Percentiles rank a stretch among this genome's conserved stretches.
phyloP scores from a whole-genome alignment of 2,329 filamentous ascomycete genomes.

The Fusarium sp. region DNA sequence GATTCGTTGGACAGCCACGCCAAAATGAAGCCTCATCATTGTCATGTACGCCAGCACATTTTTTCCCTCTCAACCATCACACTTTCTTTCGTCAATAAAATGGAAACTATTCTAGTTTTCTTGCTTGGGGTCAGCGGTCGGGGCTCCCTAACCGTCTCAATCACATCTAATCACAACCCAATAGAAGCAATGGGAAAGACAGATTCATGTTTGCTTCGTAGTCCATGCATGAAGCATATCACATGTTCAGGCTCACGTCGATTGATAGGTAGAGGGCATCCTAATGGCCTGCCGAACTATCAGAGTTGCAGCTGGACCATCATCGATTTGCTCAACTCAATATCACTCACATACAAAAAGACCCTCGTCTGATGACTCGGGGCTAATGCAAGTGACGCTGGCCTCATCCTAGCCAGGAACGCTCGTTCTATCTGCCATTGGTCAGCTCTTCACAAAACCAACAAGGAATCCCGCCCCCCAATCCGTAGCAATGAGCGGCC shows the following conservation, averaged over 20 bases:
- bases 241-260: background rate
- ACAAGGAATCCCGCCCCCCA: slow-evolving; percentile 28
- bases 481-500: slow-evolving; percentile 38
- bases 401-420: slow-evolving; percentile 39
- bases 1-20: slow-evolving; percentile 9
- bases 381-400: slow-evolving; percentile 43
- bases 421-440: slow-evolving; percentile 31
- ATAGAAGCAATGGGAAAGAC: background rate
- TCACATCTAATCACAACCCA: slow-evolving; percentile 9
- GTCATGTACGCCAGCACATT: slow-evolving; percentile 1
- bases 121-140: background rate
- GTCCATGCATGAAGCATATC: slow-evolving; percentile 9
- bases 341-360: slow-evolving; percentile 8
- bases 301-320: background rate
- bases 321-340: background rate
- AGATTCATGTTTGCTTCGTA: slow-evolving; percentile 2
- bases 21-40: slow-evolving; percentile 12
- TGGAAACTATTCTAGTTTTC: background rate
- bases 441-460: slow-evolving; percentile 30
- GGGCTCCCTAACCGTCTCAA: slow-evolving; percentile 4
- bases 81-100: background rate
- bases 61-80: background rate
- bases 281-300: background rate
- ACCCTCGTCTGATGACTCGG: slow-evolving; percentile 35
- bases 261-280: background rate